These are phyloP conservation scores for Fereydounia khargensis DNA, from an alignment of 1,284 basidiomycete species.

Conservation along the genomic window DNA sequence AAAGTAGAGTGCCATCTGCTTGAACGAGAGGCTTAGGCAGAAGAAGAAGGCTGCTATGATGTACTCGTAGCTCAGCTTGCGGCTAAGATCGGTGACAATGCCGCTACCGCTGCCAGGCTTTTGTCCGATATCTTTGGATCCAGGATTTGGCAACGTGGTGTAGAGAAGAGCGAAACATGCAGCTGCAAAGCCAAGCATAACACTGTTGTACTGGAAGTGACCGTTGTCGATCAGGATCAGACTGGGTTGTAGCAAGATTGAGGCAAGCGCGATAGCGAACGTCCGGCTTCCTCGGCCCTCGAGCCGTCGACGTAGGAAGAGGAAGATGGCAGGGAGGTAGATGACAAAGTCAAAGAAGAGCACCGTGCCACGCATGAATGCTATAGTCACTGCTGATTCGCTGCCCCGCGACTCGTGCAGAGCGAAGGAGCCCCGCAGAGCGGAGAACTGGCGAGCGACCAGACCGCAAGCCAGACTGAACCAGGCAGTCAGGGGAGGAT, in stretches of 20 bases:
- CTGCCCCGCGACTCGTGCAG: constrained; percentile 73
- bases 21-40: constrained; percentile 79
- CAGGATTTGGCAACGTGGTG: constrained; percentile 47
- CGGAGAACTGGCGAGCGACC: constrained; percentile 18
- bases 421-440: constrained; percentile 61
- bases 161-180: constrained; percentile 44
- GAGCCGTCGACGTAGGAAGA: constrained; percentile 41
- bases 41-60: constrained; percentile 76
- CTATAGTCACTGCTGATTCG: constrained; percentile 64
- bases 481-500: constrained; percentile 83
- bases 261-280: constrained; percentile 52
- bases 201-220: constrained; percentile 70
- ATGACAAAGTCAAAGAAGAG: constrained; percentile 69
- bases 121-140: not conserved
- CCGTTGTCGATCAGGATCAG: constrained; percentile 83
- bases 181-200: constrained; percentile 54
- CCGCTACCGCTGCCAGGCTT: constrained; percentile 6
- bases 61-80: constrained; percentile 59
- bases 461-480: constrained; percentile 30
- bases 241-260: constrained; percentile 76
- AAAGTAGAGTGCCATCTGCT: constrained; percentile 94
- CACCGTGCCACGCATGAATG: constrained; percentile 80
- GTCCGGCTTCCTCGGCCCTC: constrained; percentile 46
- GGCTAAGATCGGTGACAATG: constrained; percentile 42
- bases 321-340: constrained; percentile 68